Base-by-base conservation (phyloP, 345 rosid species). In the Limnanthes douglasii region DNA sequence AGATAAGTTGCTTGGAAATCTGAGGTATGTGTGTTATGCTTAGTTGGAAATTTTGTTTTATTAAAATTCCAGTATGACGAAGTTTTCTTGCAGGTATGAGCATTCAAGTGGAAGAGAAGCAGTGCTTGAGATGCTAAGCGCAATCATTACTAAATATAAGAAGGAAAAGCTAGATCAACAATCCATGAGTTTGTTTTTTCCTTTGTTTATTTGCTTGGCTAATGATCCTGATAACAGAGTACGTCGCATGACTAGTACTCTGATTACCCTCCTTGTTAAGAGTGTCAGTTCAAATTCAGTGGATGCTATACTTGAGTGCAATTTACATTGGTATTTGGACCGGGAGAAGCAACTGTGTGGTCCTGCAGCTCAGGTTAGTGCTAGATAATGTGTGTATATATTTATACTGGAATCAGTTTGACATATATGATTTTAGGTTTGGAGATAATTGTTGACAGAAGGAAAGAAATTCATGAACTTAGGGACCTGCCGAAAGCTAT, bases 61-160 rank as follows among this genome's bases (percentile, higher is more conserved):
- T n/a, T n/a, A n/a, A n/a, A n/a, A n/a, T n/a, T n/a, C n/a, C n/a
- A n/a, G n/a, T n/a, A n/a, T n/a, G n/a, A n/a, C n/a, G n/a, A n/a
- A 15, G 13, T 17, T 48, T 5, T 45, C 36, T 42, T 60, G 53
- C 69, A 88, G 97, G 55, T 90, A 80, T 40, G 75, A 72, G 52
- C 72, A 72, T 75, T 37, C 82, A 49, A 64, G 72, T 51, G 98
- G 98, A 55, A 77, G 95, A 65, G 69, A 70, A 53, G 81, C 95
- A 33, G 95, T 80, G 19, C 85, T 90, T 49, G 86, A 72, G 59
- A 79, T 75, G 92, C 84, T 90, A 15, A 64, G 63, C 31, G 69
- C 73, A 7, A 72, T 90, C 9, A 60, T 84, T 38, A 51, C 44
- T 34, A 77, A 90, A 66, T 45, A 54, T 37, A 56, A 59, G 46